A percentile compares a stretch with the other conserved stretches of the same genome.
These are phyloP conservation scores for Globisporangium uncinulatum DNA, from an alignment of 352 stramenopile genomes.

Conservation along the genomic window DNA sequence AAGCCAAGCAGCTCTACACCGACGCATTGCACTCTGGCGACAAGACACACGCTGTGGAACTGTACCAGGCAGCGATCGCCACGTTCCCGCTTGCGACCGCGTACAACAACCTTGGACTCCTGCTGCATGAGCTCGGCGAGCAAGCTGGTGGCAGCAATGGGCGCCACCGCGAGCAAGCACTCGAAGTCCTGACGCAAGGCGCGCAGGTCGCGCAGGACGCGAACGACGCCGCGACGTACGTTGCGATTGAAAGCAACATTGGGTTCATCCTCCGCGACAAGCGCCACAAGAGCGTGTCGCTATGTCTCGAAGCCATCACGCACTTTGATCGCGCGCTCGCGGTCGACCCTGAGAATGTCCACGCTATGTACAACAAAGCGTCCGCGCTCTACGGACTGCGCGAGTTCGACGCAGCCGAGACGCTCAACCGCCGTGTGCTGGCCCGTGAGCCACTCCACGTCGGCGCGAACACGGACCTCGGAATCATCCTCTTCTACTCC, in stretches of 20 bases:
- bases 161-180: conserved; percentile 19
- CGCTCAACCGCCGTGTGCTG: conserved; percentile 32
- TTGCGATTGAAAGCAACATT: conserved; percentile 70
- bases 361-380: conserved; percentile 69
- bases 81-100: conserved; percentile 41
- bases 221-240: conserved; percentile 32
- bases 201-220: conserved; percentile 21
- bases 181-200: conserved; percentile 37
- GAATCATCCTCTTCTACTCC: conserved; percentile 9
- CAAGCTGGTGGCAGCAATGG: background rate
- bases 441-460: conserved; percentile 32
- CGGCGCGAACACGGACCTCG: conserved; percentile 37
- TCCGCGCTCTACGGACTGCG: conserved; percentile 41
- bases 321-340: conserved; percentile 56
- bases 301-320: conserved; percentile 41
- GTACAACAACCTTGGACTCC: conserved; percentile 81
- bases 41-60: conserved; percentile 19
- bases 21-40: conserved; percentile 10
- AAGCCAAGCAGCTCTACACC: conserved; percentile 25
- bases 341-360: conserved; percentile 27
- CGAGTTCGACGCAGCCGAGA: conserved; percentile 26
- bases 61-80: conserved; percentile 45
- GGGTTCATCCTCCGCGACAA: conserved; percentile 39
- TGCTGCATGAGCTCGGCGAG: conserved; percentile 25
- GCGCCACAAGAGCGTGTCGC: conserved; percentile 25